phyloP scores from a whole-genome alignment of 345 rosid species.

The Murraya koenigii region DNA sequence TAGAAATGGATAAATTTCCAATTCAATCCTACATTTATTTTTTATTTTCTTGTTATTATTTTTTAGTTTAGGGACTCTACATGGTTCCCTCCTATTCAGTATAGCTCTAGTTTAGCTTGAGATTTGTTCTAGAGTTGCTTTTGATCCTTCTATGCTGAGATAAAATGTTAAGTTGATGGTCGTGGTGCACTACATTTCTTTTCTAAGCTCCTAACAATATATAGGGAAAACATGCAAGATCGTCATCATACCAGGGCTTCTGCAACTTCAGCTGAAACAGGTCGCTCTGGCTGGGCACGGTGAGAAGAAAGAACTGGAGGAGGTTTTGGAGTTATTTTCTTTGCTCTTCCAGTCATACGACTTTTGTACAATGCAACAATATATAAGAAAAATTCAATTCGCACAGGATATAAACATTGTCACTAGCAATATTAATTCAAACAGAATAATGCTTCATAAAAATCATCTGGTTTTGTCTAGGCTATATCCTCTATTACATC shows the following conservation, averaged over 20 bases:
- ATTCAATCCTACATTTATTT: no score
- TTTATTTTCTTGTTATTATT: no score
- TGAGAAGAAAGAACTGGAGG: conserved; percentile 50
- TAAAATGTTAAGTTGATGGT: no score
- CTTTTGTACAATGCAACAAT: conserved; percentile 27
- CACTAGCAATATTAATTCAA: background rate
- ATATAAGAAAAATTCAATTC: background rate
- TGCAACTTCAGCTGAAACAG: conserved; percentile 11
- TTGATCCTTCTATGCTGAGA: background rate
- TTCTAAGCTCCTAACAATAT: no score
- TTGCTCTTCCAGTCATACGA: conserved; percentile 43
- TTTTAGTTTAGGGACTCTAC: no score
- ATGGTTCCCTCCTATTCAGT: no score
- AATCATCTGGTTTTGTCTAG: background rate
- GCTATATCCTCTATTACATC: background rate
- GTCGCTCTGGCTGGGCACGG: conserved; percentile 18
- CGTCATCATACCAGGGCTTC: conserved; percentile 43
- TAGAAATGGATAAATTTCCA: no score
- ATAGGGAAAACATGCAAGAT: background rate
- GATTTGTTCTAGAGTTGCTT: background rate
- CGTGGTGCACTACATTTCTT: no score
- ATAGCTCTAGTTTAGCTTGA: background rate
- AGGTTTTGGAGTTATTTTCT: conserved; percentile 55
- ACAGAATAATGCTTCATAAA: background rate
- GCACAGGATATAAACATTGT: background rate